phyloP scores from a whole-genome alignment of 768 basidiomycete genomes.

The Boletus sp. region DNA sequence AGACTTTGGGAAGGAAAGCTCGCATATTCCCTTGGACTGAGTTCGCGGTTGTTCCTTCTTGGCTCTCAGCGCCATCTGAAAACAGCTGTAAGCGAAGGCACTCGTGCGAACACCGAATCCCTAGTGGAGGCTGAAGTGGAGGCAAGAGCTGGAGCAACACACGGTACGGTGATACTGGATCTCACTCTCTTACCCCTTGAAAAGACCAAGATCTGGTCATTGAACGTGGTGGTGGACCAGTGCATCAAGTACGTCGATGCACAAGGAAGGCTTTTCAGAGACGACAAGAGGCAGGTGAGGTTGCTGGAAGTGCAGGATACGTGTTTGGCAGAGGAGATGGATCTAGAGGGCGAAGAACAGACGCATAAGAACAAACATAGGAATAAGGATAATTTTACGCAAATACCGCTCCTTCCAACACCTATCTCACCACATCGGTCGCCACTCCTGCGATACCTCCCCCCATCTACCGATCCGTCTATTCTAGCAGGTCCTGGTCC shows the following conservation, averaged over 20 bases:
- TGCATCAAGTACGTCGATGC: conserved; percentile 10
- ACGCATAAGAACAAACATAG: conserved; percentile 15
- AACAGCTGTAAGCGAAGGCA: neutral
- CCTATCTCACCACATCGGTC: conserved; percentile 30
- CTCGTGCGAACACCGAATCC: neutral
- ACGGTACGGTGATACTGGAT: conserved; percentile 68
- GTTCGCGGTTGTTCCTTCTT: conserved; percentile 81
- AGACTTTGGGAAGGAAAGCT: conserved; percentile 94
- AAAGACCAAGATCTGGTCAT: conserved; percentile 79
- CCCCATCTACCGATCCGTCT: conserved; percentile 20
- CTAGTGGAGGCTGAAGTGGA: neutral
- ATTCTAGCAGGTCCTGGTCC: conserved; percentile 26
- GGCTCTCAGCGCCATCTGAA: conserved; percentile 38
- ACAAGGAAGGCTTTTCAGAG: neutral
- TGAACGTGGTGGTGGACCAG: conserved; percentile 73
- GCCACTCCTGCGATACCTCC: conserved; percentile 18
- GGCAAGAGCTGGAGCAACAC: conserved; percentile 9
- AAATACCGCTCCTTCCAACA: conserved; percentile 27
- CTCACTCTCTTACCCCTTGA: conserved; percentile 82
- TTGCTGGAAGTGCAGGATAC: conserved; percentile 22
- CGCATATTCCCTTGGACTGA: conserved; percentile 75
- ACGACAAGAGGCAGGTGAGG: conserved; percentile 3
- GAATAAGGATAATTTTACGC: neutral
- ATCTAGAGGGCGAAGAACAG: neutral
- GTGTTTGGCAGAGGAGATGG: conserved; percentile 12